phyloP scores from a whole-genome alignment of 768 basidiomycete genomes.

The Boletus patriciae region DNA sequence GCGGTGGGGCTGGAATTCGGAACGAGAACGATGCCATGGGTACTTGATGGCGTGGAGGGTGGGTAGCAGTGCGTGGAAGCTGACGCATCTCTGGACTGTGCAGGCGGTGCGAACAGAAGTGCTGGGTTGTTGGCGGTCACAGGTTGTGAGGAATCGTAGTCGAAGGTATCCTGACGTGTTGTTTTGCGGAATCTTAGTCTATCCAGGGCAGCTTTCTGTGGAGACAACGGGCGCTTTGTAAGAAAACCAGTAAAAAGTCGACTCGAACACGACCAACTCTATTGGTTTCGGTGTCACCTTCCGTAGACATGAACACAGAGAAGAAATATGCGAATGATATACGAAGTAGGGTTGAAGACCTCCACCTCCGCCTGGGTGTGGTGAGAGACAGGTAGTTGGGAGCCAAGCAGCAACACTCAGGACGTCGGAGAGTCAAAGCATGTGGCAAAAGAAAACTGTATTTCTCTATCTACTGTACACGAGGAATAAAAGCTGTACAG shows the following conservation, averaged over 20 bases:
- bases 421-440: slow-evolving; percentile 58
- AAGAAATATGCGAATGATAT: slow-evolving; percentile 20
- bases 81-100: slow-evolving; percentile 79
- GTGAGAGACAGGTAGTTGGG: slow-evolving; percentile 16
- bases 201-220: slow-evolving; percentile 45
- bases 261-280: slow-evolving; percentile 48
- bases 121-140: slow-evolving; percentile 67
- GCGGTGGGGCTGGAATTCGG: slow-evolving; percentile 71
- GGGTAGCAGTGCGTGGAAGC: slow-evolving; percentile 60
- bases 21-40: slow-evolving; percentile 60
- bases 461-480: slow-evolving; percentile 37
- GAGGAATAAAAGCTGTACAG: slow-evolving; percentile 25
- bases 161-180: slow-evolving; percentile 31
- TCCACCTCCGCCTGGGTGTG: slow-evolving; percentile 20
- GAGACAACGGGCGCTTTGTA: slow-evolving; percentile 32
- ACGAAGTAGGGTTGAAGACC: slow-evolving; percentile 9
- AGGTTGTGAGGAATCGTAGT: slow-evolving; percentile 41
- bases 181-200: slow-evolving; percentile 50
- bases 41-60: slow-evolving; percentile 43
- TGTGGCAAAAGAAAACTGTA: slow-evolving; percentile 43
- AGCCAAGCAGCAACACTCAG: slow-evolving; percentile 27
- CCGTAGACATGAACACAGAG: slow-evolving; percentile 46
- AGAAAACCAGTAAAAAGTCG: slow-evolving; percentile 32
- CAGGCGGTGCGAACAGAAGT: slow-evolving; percentile 41
- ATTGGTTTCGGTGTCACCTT: slow-evolving; percentile 43